These are phyloP conservation scores for Aurifilum marmelostoma DNA, from an alignment of 2,329 filamentous ascomycete genomes.

Conservation along the genomic window DNA sequence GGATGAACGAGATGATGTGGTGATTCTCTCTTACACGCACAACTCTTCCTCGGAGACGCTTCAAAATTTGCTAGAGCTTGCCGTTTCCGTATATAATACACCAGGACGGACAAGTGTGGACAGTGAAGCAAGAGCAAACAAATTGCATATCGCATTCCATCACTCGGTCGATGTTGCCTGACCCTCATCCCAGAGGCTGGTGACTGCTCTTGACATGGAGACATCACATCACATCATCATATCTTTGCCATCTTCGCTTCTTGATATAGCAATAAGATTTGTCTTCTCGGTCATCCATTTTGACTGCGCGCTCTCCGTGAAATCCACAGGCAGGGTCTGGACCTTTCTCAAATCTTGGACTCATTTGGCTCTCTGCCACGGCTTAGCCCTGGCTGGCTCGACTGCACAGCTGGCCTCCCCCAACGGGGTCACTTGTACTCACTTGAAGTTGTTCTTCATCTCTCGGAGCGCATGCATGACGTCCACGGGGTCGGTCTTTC, in stretches of 20 bases:
- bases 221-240: slow-evolving; percentile 27
- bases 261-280: background rate
- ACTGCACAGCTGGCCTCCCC: slow-evolving; percentile 3
- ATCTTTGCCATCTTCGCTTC: background rate
- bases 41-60: slow-evolving; percentile 42
- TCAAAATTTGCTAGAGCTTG: slow-evolving; percentile 69
- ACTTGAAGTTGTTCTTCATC: slow-evolving; percentile 82
- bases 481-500: slow-evolving; percentile 76
- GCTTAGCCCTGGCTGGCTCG: slow-evolving; percentile 21
- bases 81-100: slow-evolving; percentile 50
- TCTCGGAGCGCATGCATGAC: slow-evolving; percentile 87
- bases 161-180: slow-evolving; percentile 39
- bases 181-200: slow-evolving; percentile 36
- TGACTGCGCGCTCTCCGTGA: slow-evolving; percentile 6
- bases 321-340: slow-evolving; percentile 30
- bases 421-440: slow-evolving; percentile 40
- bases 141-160: slow-evolving; percentile 44
- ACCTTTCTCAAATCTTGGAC: slow-evolving; percentile 13
- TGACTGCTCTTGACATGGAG: slow-evolving; percentile 39
- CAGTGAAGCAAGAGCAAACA: slow-evolving; percentile 67
- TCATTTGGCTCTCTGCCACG: slow-evolving; percentile 24
- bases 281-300: background rate
- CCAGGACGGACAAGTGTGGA: slow-evolving; percentile 69
- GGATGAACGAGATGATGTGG: background rate
- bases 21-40: background rate